These are phyloP conservation scores for Rhizophagus sp. DNA, from an alignment of 192 early-diverging fungal species.

Conservation along the genomic window DNA sequence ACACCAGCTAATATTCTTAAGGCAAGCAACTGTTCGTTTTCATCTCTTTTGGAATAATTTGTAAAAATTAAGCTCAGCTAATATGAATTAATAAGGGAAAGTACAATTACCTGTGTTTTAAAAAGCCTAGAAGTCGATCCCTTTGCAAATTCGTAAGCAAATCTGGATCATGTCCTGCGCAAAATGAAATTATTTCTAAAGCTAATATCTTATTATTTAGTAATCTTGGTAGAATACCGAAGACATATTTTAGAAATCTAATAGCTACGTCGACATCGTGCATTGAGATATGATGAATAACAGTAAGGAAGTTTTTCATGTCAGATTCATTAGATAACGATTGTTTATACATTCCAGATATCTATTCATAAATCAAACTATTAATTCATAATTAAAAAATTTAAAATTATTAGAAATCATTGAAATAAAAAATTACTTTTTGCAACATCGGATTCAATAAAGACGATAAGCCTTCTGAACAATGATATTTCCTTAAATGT, in stretches of 20 bases:
- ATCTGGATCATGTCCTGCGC: constrained; percentile 46
- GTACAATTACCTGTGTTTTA: constrained; percentile 47
- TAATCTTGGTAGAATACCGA: constrained; percentile 53
- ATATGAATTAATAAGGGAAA: not conserved
- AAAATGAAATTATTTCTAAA: constrained; percentile 58
- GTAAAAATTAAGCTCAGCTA: not conserved
- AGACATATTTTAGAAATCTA: constrained; percentile 40
- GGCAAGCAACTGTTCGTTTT: constrained; percentile 9
- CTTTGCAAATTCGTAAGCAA: constrained; percentile 56
- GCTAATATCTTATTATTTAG: constrained; percentile 41
- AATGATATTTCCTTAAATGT: constrained; percentile 10
- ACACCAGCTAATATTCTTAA: constrained; percentile 5
- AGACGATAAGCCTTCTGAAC: not conserved
- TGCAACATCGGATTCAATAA: constrained; percentile 10
- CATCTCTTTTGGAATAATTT: not conserved
- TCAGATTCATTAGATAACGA: not conserved
- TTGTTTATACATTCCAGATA: not conserved
- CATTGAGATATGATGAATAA: constrained; percentile 47
- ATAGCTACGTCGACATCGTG: constrained; percentile 42
- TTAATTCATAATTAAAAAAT: not conserved
- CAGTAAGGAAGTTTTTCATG: constrained; percentile 35
- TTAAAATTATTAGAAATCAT: not conserved
- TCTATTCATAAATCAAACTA: not conserved
- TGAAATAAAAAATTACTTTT: not conserved
- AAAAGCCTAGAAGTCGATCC: constrained; percentile 49